Percentiles rank a stretch among this genome's conserved stretches.
Conservation (phyloP, 164 flowering plant species). For the Umbellularia californica region DNA sequence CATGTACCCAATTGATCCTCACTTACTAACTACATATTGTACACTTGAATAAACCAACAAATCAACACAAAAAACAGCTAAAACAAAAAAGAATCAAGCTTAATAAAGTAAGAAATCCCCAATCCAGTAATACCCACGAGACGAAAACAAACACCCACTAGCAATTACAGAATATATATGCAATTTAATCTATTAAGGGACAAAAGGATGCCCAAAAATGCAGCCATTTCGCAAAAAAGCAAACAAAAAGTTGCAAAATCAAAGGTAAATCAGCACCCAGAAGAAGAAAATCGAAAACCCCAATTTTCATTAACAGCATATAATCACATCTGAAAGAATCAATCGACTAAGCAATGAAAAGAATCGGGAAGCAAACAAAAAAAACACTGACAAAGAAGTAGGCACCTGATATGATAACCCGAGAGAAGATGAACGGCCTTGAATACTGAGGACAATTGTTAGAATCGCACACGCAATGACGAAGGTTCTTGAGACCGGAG, state of each 20-base stretch:
- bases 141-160: too few relatives aligned
- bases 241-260: not conserved
- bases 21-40: too few relatives aligned
- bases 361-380: not conserved
- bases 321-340: not conserved
- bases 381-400: not conserved
- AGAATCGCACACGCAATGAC: slow-evolving; percentile 66
- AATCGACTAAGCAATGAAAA: too few relatives aligned
- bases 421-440: slow-evolving; percentile 54
- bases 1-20: too few relatives aligned
- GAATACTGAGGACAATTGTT: slow-evolving; percentile 68
- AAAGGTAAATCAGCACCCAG: not conserved
- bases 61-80: too few relatives aligned
- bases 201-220: not conserved
- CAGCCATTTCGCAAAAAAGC: not conserved
- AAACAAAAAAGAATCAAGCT: not conserved
- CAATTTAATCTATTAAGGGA: not conserved
- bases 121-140: not conserved
- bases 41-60: too few relatives aligned
- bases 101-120: not conserved
- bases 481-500: slow-evolving; percentile 69
- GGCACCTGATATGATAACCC: slow-evolving; percentile 76
- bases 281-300: not conserved
- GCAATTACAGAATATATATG: too few relatives aligned
- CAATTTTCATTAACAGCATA: not conserved